A percentile compares a stretch with the other conserved stretches of the same genome.
phyloP scores from a whole-genome alignment of 768 basidiomycete genomes.

The Termitomyces sp. region DNA sequence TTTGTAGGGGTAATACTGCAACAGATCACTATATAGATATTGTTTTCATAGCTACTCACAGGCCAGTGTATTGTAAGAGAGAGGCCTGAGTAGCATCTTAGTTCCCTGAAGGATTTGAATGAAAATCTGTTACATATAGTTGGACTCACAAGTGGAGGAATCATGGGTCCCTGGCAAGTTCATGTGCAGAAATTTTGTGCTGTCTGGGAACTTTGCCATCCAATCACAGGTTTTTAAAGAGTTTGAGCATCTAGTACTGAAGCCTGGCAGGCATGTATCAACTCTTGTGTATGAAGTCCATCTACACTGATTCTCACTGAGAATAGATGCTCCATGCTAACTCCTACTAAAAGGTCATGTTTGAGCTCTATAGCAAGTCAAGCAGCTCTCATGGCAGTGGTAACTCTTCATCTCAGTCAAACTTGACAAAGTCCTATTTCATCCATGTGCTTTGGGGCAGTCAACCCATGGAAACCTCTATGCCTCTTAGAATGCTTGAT shows the following conservation, averaged over 20 bases:
- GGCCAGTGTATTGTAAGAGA: slow-evolving; percentile 41
- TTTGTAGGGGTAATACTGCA: slow-evolving; percentile 32
- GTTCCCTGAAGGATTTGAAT: slow-evolving; percentile 32
- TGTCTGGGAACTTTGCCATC: slow-evolving; percentile 45
- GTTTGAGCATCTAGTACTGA: slow-evolving; percentile 33
- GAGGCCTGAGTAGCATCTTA: slow-evolving; percentile 41
- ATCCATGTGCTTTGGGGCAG: no score
- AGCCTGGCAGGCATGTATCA: slow-evolving; percentile 22
- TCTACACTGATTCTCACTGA: slow-evolving; percentile 8
- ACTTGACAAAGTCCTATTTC: slow-evolving; percentile 23
- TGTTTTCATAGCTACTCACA: slow-evolving; percentile 28
- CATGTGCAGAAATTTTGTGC: slow-evolving; percentile 43
- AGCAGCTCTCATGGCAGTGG: no score
- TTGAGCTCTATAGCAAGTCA: no score
- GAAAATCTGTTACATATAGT: not conserved
- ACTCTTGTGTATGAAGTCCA: not conserved
- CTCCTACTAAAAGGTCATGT: no score
- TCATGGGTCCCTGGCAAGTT: slow-evolving; percentile 56
- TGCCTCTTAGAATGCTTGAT: no score
- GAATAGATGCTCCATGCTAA: no score
- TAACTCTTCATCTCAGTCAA: not conserved
- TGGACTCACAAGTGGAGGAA: slow-evolving; percentile 40
- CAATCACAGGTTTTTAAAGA: slow-evolving; percentile 38
- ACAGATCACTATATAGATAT: not conserved
- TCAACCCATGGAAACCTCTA: no score